These are phyloP conservation scores for Vitis riparia DNA, from an alignment of 164 flowering plant genomes.

Conservation along the genomic window DNA sequence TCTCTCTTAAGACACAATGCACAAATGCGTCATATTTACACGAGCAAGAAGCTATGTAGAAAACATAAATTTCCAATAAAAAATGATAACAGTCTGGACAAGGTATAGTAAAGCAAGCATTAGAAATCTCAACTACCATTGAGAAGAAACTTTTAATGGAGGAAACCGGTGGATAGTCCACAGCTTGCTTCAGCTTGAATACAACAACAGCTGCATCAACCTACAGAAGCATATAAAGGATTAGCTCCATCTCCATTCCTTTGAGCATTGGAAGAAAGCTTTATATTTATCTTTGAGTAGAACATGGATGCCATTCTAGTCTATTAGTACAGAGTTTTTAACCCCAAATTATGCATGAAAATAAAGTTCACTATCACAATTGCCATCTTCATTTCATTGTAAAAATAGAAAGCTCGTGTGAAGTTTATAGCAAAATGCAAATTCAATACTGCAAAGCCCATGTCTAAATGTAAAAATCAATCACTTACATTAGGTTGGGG, in stretches of 20 bases:
- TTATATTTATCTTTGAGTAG: background rate
- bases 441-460: background rate
- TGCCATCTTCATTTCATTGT: too few relatives aligned
- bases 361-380: too few relatives aligned
- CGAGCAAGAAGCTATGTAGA: too few relatives aligned
- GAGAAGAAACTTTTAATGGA: slow-evolving; percentile 78
- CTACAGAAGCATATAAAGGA: slow-evolving; percentile 33
- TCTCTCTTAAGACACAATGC: too few relatives aligned
- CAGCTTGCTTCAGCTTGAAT: slow-evolving; percentile 70
- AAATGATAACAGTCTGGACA: background rate
- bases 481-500: slow-evolving; percentile 93
- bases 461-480: background rate
- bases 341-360: too few relatives aligned
- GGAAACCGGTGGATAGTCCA: slow-evolving; percentile 69
- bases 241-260: background rate
- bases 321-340: too few relatives aligned
- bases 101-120: too few relatives aligned
- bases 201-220: slow-evolving; percentile 91
- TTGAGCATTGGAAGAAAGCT: background rate
- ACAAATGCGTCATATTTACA: too few relatives aligned
- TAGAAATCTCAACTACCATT: slow-evolving; percentile 43
- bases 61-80: too few relatives aligned
- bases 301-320: too few relatives aligned
- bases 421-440: background rate
- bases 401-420: background rate